Evolutionary conservation across 2,329 filamentous ascomycete genomes (phyloP), one percentile per base, ranked within the genome.

Genomic region (Botrytis galanthina): DNA sequence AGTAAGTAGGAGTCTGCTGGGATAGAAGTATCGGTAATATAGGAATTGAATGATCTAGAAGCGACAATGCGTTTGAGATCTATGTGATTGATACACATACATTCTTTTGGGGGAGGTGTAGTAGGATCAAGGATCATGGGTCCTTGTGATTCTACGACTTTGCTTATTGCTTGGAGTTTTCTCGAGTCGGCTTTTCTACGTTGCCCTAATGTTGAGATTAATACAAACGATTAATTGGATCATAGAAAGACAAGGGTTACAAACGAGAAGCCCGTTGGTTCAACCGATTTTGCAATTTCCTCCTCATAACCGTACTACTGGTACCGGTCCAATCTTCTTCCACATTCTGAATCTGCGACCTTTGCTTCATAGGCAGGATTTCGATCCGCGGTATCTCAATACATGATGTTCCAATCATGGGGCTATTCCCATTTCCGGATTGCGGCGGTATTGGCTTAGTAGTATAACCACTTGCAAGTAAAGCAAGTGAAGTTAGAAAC

Each of bases 271-370:
- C 77, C 70, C 81, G 73, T 67, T 80, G 78, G 61, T 80, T 78
- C 63, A 80, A 67, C 2, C 76, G 73, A 74, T 80, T 80, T 70
- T 81, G 78, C 22, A 77, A 63, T 68, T 77, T 77, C 51, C 78
- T 76, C 37, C 78, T 77, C 72, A 79, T 74, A 0, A 75, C 75
- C 1, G 78, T 77, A 70, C 77, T 80, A 6, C 77, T 80, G 12
- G 80, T 76, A 9, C 81, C 81, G 1, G 79, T 82, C 81, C 81
- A 83, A 69, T 83, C 81, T 57, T 83, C 81, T 22, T 64, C 64
- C 16, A 67, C 61, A 29, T 72, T 71, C 37, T 71, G 51, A 26
- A 76, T 54, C 29, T 76, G 74, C 12, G 57, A 67, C n/a, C 64
- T 54, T 57, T 77, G 74, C 4, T 63, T 64, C 76, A 78, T 77